Conservation (phyloP, 208 protist species). For the Acanthamoeba sp. region DNA sequence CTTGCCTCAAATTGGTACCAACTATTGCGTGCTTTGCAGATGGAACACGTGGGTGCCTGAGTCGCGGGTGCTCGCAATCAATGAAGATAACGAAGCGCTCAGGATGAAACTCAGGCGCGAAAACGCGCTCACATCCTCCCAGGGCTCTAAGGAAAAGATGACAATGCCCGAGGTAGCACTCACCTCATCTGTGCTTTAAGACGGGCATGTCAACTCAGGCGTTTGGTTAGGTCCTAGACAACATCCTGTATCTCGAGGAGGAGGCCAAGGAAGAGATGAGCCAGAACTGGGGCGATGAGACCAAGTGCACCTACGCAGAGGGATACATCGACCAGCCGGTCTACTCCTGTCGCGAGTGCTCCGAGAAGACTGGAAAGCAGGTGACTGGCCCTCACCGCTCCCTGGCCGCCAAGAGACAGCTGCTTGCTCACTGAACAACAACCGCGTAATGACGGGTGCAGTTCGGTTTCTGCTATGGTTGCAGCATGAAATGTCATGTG, state of each 20-base stretch:
- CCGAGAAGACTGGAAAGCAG: background rate
- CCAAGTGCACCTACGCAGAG: constrained; percentile 29
- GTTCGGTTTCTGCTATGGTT: constrained; percentile 61
- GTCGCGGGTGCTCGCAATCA: background rate
- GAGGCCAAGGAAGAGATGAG: constrained; percentile 57
- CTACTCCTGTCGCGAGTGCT: constrained; percentile 36
- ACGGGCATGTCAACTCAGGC: too few species aligned
- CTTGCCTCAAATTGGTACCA: too few species aligned
- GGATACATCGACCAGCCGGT: constrained; percentile 42
- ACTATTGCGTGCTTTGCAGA: background rate
- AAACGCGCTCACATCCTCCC: constrained; percentile 14
- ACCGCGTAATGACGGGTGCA: too few species aligned
- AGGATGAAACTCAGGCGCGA: constrained; percentile 19
- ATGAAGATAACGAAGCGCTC: constrained; percentile 42
- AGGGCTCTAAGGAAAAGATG: constrained; percentile 24
- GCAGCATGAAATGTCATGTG: constrained; percentile 67
- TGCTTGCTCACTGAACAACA: too few species aligned
- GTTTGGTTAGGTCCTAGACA: constrained; percentile 43
- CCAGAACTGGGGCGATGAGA: constrained; percentile 55
- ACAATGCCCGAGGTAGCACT: constrained; percentile 35
- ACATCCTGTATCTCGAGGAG: constrained; percentile 41
- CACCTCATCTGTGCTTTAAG: too few species aligned
- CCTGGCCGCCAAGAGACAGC: too few species aligned
- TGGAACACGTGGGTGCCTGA: constrained; percentile 50
- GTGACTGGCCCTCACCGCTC: too few species aligned